Evolutionary conservation across 1,284 basidiomycete species (phyloP).

Genomic region (Puccinia polysora): DNA sequence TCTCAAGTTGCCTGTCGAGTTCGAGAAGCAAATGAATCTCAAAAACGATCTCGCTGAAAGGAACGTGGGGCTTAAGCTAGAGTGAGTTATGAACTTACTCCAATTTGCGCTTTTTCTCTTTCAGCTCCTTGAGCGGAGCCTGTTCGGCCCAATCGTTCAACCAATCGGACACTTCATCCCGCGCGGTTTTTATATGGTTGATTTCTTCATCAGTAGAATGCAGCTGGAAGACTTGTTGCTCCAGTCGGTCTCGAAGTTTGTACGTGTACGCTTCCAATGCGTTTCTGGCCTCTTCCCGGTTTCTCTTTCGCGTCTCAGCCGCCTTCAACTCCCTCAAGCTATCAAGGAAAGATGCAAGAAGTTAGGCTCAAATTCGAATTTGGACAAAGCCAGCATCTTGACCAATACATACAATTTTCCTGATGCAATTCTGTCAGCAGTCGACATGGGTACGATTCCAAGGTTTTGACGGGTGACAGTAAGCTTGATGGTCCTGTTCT

Average conservation of each 20-base stretch:
- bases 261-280: conserved; percentile 88
- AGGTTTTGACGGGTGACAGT: conserved; percentile 20
- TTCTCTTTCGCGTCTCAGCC: conserved; percentile 70
- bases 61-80: background rate
- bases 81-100: conserved; percentile 65
- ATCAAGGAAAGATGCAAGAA: too few species aligned
- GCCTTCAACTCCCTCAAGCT: conserved; percentile 74
- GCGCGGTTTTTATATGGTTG: conserved; percentile 61
- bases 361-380: background rate
- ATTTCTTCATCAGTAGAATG: conserved; percentile 72
- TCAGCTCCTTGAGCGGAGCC: conserved; percentile 69
- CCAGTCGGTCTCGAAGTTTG: conserved; percentile 74
- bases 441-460: conserved; percentile 39
- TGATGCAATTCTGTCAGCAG: conserved; percentile 29
- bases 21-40: conserved; percentile 14
- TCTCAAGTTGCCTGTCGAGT: conserved; percentile 64
- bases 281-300: conserved; percentile 85
- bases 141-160: conserved; percentile 77
- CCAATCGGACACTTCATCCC: conserved; percentile 73
- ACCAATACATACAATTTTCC: conserved; percentile 39
- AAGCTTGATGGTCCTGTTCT: conserved; percentile 29
- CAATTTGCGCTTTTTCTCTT: conserved; percentile 68
- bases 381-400: background rate
- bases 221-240: conserved; percentile 67
- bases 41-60: conserved; percentile 28